phyloP scores from a whole-genome alignment of 345 rosid species.

The Brassica incana region DNA sequence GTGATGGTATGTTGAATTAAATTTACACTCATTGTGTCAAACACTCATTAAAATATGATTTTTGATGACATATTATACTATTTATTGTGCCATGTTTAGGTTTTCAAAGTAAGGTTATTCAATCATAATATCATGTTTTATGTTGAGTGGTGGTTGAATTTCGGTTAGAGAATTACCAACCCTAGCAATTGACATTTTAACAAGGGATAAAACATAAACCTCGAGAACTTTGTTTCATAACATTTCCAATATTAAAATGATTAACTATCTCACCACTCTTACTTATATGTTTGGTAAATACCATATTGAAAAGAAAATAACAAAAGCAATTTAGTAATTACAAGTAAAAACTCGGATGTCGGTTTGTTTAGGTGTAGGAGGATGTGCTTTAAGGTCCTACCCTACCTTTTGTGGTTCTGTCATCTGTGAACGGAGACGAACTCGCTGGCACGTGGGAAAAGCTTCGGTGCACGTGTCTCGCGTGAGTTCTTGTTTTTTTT shows the following conservation, averaged over 20 bases:
- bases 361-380: conserved; percentile 12
- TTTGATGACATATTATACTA: background rate
- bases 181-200: background rate
- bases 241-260: background rate
- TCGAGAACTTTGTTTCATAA: background rate
- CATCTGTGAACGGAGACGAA: conserved; percentile 14
- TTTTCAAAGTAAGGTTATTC: background rate
- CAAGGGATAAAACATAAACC: background rate
- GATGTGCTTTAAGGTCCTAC: conserved; percentile 18
- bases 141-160: conserved; percentile 14
- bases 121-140: conserved; percentile 4
- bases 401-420: conserved; percentile 13
- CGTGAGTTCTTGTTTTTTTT: conserved; percentile 7
- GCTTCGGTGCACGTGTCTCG: conserved; percentile 35
- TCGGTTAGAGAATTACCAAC: conserved; percentile 15
- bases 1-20: background rate
- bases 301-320: background rate
- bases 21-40: background rate
- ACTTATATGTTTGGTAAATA: background rate
- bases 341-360: conserved; percentile 3
- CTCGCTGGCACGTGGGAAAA: conserved; percentile 36
- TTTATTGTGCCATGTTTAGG: background rate
- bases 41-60: background rate
- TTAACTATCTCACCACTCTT: background rate
- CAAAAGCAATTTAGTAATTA: background rate